Evolutionary conservation across 768 basidiomycete genomes (phyloP).

Genomic region (Tricholoma bakamatsutake): DNA sequence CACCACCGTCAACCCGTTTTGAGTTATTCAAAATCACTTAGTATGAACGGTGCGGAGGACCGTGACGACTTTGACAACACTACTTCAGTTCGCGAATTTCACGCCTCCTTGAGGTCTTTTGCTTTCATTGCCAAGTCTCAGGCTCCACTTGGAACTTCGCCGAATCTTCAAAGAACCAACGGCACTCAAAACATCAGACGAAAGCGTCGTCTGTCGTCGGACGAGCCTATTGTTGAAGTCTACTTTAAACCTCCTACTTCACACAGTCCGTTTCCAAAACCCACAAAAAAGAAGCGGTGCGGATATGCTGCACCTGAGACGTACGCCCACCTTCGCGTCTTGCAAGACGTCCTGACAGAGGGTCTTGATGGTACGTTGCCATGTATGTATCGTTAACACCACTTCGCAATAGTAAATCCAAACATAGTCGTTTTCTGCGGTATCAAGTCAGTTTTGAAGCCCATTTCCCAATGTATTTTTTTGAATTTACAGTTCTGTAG

Average conservation of each 20-base stretch:
- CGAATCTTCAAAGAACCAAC: not conserved
- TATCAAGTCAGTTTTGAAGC: constrained; percentile 54
- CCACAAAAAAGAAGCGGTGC: constrained; percentile 21
- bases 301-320: constrained; percentile 45
- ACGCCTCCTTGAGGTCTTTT: constrained; percentile 3
- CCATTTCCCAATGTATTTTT: not conserved
- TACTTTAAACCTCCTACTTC: not conserved
- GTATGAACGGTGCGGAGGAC: not conserved
- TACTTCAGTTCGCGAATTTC: not conserved
- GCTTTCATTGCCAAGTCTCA: not conserved
- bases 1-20: too few species aligned
- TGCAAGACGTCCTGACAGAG: constrained; percentile 47
- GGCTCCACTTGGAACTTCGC: not conserved
- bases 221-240: not conserved
- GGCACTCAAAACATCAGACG: not conserved
- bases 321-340: constrained; percentile 42
- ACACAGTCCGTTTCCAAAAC: constrained; percentile 9
- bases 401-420: not conserved
- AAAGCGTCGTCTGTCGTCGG: not conserved
- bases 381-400: not conserved
- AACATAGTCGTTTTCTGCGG: constrained; percentile 73
- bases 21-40: too few species aligned
- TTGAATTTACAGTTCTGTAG: constrained; percentile 24
- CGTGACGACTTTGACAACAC: too few species aligned
- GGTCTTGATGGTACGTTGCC: constrained; percentile 50